These are phyloP conservation scores for Sporothrix luriei DNA, from an alignment of 2,329 filamentous ascomycete species.

Conservation along the genomic window DNA sequence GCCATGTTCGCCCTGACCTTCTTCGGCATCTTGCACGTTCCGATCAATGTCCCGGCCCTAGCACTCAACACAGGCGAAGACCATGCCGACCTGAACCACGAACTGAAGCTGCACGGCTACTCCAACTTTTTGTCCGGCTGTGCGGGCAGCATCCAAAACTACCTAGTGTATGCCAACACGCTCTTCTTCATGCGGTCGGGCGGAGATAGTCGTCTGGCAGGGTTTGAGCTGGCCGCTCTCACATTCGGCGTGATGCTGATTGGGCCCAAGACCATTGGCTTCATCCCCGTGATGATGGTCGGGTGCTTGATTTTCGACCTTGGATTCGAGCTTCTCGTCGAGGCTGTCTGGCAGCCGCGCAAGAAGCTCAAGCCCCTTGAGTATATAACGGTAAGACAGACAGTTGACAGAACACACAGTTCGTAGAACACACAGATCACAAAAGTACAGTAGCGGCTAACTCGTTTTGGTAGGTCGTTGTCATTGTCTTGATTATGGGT, in stretches of 20 bases:
- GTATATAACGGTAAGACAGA: constrained; percentile 71
- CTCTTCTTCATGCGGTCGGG: constrained; percentile 95
- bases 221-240: constrained; percentile 76
- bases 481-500: constrained; percentile 94
- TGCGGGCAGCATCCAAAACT: constrained; percentile 90
- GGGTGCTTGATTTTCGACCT: constrained; percentile 93
- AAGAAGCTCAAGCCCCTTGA: constrained; percentile 85
- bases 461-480: constrained; percentile 60
- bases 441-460: neutral
- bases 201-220: constrained; percentile 82
- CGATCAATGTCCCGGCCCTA: constrained; percentile 94
- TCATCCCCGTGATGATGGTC: constrained; percentile 95
- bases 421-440: too few relatives aligned
- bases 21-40: constrained; percentile 94
- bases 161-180: constrained; percentile 96
- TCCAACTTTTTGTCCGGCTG: constrained; percentile 90
- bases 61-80: constrained; percentile 91
- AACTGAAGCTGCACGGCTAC: constrained; percentile 87
- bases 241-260: constrained; percentile 82
- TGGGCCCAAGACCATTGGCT: constrained; percentile 86
- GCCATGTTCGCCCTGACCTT: constrained; percentile 97
- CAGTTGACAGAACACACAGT: too few relatives aligned
- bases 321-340: constrained; percentile 85
- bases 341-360: constrained; percentile 85
- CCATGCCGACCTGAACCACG: constrained; percentile 85